Evolutionary conservation across 495 filamentous ascomycete species (phyloP), one percentile per base, ranked within the genome.

Genomic region (Copromyces sp.): DNA sequence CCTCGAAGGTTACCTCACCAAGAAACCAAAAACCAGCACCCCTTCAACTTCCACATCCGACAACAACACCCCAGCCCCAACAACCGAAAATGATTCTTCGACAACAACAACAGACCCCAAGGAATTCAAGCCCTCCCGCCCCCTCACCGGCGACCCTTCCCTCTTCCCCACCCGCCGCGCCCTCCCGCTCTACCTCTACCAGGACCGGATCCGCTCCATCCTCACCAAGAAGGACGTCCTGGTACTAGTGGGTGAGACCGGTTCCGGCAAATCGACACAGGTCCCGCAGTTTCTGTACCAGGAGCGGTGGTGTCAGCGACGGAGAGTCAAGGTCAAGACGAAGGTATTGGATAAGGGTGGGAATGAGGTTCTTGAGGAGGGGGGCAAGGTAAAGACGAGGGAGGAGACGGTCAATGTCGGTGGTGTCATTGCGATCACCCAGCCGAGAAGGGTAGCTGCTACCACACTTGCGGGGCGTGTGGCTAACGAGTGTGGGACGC

Each of bases 251-350:
- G 96, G 96, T 81, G 94, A 97, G 77, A 99, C 96, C 1, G 96
- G 96, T 79, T 94, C 91, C 42, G 96, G 96, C 77, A 99, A 99
- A 82, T 94, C 91, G 84, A 99, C 96, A 1, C 96, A 99, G 80
- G 91, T 97, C 12, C 95, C 94, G 0, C 96, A 98, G 75, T 97
- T 97, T 65, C 83, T 99, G 17, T 86, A 90, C 44, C 83, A 90
- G 7, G 92, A 97, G 74, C 81, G 86, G 29, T 98, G 95, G 93
- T 95, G 92, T 78, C 87, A 85, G 68, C 85, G 84, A 73, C 84
- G 82, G 65, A 87, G 79, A 40, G 83, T 88, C 32, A 86, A 80
- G 61, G 77, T 90, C 24, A 76, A 80, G 71, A 35, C 53, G 0
- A 65, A 65, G 29, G 53, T 65, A 6, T 16, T 65, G 53, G 53